Evolutionary conservation across 345 rosid species (phyloP), one percentile per base, ranked within the genome.

Genomic region (Ceriops tagal): DNA sequence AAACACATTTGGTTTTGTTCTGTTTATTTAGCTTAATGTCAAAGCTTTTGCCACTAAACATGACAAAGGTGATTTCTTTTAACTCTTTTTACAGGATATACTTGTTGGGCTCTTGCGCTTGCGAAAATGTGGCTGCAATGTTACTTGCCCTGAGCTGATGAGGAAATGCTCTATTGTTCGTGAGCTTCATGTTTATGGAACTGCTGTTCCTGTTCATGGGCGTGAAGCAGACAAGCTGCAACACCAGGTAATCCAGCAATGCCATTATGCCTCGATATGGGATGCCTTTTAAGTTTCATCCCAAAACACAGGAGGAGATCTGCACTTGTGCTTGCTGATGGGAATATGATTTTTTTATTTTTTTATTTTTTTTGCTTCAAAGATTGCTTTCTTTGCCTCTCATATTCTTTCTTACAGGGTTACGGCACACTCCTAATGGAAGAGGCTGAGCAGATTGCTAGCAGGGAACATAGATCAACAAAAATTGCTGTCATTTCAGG

Each of bases 161-260:
- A 96, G 97, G 68, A 90, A 84, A 74, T 92, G 99, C 70, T 92
- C 97, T 8, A 87, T 96, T 71, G 91, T 96, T 55, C 98, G 99
- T 22, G 99, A 96, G 80, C 99, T 96, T 80, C 99, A 96, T 72
- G 96, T 96, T n/a, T 96, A 92, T 73, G 99, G 99, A 78, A 92
- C 99, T 65, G 98, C 99, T 63, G 99, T 96, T 72, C 99, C 99
- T 28, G 98, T 96, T 72, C 99, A 96, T 70, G 98, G 96, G 60
- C 88, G 99, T 51, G 96, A 96, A 3, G 86, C 93, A 59, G 98
- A 92, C 75, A 96, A 96, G 79, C 82, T 92, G 82, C 99, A 96
- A 77, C 99, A 96, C 82, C 99, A 92, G 97, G 99, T 89, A 83
- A 72, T 39, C 2, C 16, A 37, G 35, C 9, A 61, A 35, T 35